phyloP scores from a whole-genome alignment of 805 yeast genomes.

The Teunomyces tritomae region DNA sequence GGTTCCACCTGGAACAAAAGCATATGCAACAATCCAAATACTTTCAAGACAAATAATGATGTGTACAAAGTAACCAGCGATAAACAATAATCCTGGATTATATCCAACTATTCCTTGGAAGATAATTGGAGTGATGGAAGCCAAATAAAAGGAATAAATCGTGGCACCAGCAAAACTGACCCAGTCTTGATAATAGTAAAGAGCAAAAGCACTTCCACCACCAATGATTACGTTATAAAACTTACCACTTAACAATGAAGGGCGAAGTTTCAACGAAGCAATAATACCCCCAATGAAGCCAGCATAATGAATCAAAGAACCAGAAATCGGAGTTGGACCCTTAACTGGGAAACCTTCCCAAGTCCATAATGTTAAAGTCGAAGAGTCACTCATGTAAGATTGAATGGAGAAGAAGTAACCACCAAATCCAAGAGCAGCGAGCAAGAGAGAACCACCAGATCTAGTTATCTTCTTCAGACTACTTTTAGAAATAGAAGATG shows the following conservation, averaged over 20 bases:
- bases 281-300: conserved; percentile 56
- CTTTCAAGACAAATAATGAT: conserved; percentile 69
- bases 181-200: conserved; percentile 64
- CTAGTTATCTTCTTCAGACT: conserved; percentile 10
- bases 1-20: conserved; percentile 95
- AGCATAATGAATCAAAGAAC: conserved; percentile 64
- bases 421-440: conserved; percentile 71
- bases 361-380: conserved; percentile 87
- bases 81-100: conserved; percentile 54
- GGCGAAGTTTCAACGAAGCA: conserved; percentile 20
- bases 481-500: conserved; percentile 21
- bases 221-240: conserved; percentile 41
- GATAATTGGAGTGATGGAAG: conserved; percentile 58
- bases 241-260: conserved; percentile 21
- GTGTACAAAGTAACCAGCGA: conserved; percentile 47
- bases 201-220: conserved; percentile 46
- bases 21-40: conserved; percentile 97
- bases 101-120: conserved; percentile 56
- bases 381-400: conserved; percentile 77
- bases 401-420: conserved; percentile 68
- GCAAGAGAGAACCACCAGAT: conserved; percentile 44
- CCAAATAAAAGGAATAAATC: conserved; percentile 56
- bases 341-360: conserved; percentile 92
- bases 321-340: conserved; percentile 87
- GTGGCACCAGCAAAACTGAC: conserved; percentile 72